Conservation (phyloP, 176 grass and related monocot genomes). For the Carex parvula region DNA sequence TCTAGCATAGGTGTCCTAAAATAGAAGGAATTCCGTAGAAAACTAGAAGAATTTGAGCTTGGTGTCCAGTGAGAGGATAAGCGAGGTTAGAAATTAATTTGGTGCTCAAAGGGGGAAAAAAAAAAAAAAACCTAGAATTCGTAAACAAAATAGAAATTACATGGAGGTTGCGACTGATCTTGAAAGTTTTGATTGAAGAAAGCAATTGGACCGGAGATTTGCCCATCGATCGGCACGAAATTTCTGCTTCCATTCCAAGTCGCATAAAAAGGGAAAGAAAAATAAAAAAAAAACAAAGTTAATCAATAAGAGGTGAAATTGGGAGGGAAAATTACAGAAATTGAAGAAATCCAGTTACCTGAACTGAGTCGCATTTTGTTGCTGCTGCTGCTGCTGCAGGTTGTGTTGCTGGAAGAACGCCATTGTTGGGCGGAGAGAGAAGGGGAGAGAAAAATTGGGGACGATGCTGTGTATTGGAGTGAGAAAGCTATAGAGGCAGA, state of each 20-base stretch:
- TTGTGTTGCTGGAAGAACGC: conserved; percentile 77
- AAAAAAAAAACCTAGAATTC: conserved; percentile 25
- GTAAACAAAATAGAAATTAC: conserved; percentile 37
- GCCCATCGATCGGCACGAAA: conserved; percentile 72
- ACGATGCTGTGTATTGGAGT: not conserved
- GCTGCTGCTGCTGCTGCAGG: conserved; percentile 59
- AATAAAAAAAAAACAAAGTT: conserved; percentile 3
- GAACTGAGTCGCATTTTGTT: conserved; percentile 53
- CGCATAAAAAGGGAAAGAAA: conserved; percentile 11
- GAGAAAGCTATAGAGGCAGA: not conserved
- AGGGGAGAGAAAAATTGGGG: conserved; percentile 23
- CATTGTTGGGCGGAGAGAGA: conserved; percentile 39
- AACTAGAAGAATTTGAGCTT: conserved; percentile 12
- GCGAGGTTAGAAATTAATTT: conserved; percentile 12
- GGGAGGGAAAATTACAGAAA: not conserved
- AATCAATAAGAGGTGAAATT: conserved; percentile 11
- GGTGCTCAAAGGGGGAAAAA: not conserved
- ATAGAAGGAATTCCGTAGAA: not conserved
- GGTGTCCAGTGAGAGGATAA: not conserved
- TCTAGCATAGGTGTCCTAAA: not conserved
- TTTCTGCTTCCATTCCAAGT: conserved; percentile 43
- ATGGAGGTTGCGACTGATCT: conserved; percentile 68
- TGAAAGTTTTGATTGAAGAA: conserved; percentile 69
- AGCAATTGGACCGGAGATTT: conserved; percentile 61
- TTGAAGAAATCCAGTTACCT: conserved; percentile 36